phyloP scores from a whole-genome alignment of 1,284 basidiomycete species.

The Moesziomyces parantarcticus region DNA sequence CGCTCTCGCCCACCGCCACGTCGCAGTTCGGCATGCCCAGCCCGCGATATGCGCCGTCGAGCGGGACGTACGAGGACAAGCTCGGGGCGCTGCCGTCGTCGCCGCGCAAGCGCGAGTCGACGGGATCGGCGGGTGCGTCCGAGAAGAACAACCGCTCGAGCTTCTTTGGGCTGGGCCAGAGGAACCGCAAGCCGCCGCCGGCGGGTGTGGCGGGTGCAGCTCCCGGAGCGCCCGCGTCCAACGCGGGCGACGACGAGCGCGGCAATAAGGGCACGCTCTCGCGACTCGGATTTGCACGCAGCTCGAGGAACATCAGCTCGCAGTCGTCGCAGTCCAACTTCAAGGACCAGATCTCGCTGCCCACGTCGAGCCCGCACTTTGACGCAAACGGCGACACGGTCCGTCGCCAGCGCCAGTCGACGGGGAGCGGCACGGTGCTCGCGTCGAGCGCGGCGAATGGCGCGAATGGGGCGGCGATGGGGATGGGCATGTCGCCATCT shows the following conservation, averaged over 20 bases:
- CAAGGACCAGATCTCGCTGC: constrained; percentile 65
- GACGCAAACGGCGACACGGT: constrained; percentile 56
- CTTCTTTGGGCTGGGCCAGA: constrained; percentile 57
- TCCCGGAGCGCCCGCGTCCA: constrained; percentile 11
- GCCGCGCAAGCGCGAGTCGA: constrained; percentile 55
- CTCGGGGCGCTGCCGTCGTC: constrained; percentile 46
- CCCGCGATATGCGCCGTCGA: constrained; percentile 22
- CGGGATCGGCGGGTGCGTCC: constrained; percentile 23
- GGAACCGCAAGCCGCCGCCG: constrained; percentile 52
- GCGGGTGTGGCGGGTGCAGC: constrained; percentile 6
- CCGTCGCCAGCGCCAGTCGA: constrained; percentile 43
- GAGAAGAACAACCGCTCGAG: constrained; percentile 51
- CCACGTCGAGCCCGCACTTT: constrained; percentile 60
- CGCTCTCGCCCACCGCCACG: constrained; percentile 19
- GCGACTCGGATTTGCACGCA: constrained; percentile 52
- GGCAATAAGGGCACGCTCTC: constrained; percentile 51
- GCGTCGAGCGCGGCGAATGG: constrained; percentile 5
- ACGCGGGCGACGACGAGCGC: constrained; percentile 34
- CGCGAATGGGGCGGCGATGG: too few relatives aligned
- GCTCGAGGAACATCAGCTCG: constrained; percentile 35
- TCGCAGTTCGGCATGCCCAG: constrained; percentile 29
- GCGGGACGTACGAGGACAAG: constrained; percentile 34
- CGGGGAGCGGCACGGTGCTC: constrained; percentile 11
- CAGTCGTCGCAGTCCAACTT: constrained; percentile 43
- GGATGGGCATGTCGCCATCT: constrained; percentile 22